A percentile compares a stretch with the other conserved stretches of the same genome.
Conservation (phyloP, 805 yeast genomes). For the Pichia exigua region DNA sequence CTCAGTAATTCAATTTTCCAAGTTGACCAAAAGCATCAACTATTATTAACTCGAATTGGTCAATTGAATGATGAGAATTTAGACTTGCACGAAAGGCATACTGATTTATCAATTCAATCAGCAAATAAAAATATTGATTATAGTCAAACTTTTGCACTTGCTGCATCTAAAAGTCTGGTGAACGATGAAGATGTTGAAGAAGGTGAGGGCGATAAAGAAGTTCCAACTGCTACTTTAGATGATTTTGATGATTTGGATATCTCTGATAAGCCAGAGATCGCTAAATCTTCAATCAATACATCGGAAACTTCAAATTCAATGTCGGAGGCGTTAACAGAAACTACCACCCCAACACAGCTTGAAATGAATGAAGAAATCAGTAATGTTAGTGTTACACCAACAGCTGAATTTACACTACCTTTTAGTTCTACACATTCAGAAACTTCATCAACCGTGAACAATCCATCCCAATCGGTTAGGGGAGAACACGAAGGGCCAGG, state of each 20-base stretch:
- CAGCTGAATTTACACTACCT: conserved; percentile 27
- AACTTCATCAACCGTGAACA: conserved; percentile 86
- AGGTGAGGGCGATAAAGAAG: conserved; percentile 19
- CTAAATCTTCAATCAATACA: conserved; percentile 18
- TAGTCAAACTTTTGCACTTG: conserved; percentile 24
- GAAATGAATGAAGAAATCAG: conserved; percentile 9
- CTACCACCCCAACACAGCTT: conserved; percentile 39
- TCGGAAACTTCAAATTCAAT: conserved; percentile 15
- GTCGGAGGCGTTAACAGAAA: conserved; percentile 8
- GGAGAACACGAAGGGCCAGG: conserved; percentile 29
- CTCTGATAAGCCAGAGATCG: not conserved
- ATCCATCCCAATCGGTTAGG: conserved; percentile 84
- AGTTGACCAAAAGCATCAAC: conserved; percentile 21
- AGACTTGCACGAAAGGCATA: conserved; percentile 31
- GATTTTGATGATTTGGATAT: conserved; percentile 24
- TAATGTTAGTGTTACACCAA: conserved; percentile 1
- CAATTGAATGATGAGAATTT: conserved; percentile 33
- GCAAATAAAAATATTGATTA: conserved; percentile 26
- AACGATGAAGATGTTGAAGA: conserved; percentile 17
- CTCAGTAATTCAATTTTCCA: conserved; percentile 21
- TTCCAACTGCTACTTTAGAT: conserved; percentile 28
- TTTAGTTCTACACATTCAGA: conserved; percentile 65
- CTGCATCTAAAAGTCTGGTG: conserved; percentile 21
- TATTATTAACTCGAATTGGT: conserved; percentile 15
- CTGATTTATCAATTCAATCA: conserved; percentile 25